phyloP scores from a whole-genome alignment of 2,329 filamentous ascomycete species.

The Epichloe aotearoae region DNA sequence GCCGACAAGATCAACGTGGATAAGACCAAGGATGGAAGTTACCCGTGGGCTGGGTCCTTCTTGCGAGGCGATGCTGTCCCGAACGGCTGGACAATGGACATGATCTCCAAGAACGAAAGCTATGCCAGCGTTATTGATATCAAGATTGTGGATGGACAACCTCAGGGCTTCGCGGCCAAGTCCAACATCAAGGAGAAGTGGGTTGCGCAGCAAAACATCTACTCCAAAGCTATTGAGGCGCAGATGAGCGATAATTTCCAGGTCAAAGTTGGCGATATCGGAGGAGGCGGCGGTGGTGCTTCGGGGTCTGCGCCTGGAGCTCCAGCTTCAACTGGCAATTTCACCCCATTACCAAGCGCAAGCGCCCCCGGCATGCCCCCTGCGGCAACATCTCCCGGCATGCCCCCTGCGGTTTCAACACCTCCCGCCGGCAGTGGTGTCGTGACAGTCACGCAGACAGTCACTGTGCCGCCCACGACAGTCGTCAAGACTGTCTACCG shows the following conservation, averaged over 20 bases:
- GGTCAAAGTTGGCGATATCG: conserved; percentile 23
- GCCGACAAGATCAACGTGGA: conserved; percentile 26
- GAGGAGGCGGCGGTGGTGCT: conserved; percentile 6
- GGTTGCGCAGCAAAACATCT: conserved; percentile 25
- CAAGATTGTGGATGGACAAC: conserved; percentile 19
- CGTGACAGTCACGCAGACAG: conserved; percentile 20
- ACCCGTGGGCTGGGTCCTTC: conserved; percentile 28
- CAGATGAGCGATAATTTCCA: conserved; percentile 34
- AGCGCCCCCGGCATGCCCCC: neutral
- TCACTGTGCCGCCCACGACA: conserved; percentile 25
- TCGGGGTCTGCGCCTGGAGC: neutral
- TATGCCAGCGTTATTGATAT: conserved; percentile 28
- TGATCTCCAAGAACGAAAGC: conserved; percentile 26
- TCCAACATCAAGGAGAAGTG: conserved; percentile 15
- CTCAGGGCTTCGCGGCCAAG: conserved; percentile 12
- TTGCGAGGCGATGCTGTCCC: conserved; percentile 25
- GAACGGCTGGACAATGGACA: conserved; percentile 21
- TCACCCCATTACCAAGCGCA: neutral
- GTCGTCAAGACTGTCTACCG: conserved; percentile 22
- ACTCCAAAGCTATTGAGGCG: conserved; percentile 28
- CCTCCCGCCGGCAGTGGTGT: conserved; percentile 6
- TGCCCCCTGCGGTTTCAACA: neutral
- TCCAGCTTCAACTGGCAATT: neutral
- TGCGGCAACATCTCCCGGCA: neutral
- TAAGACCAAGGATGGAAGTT: conserved; percentile 26